Evolutionary conservation across 805 yeast genomes (phyloP), one percentile per base, ranked within the genome.

Genomic region (Wickerhamiella azymoides): DNA sequence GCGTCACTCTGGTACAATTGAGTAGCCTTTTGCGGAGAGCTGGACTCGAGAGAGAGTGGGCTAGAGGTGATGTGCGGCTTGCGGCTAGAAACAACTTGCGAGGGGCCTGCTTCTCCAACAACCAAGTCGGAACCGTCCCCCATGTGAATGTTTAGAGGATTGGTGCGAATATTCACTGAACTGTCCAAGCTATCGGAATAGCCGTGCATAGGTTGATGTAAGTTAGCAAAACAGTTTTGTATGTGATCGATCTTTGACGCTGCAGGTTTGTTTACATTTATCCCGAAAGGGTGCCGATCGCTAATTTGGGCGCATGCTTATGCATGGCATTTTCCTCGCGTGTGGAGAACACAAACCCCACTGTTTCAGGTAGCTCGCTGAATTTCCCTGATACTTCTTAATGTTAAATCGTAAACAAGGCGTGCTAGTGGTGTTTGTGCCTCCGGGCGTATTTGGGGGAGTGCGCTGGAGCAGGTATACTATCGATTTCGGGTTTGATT

Each of bases 121-220:
- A 61, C 54, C 37, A 60, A 44, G 42, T 62, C 65, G 6, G 60
- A 39, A 24, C 65, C 66, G 51, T 62, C 66, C 17, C 19, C 38
- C 32, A 57, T 51, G 28, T 58, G 56, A 19, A 62, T 62, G 37
- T 62, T 62, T 36, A 62, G 48, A 13, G 66, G 66, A 45, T 62
- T 62, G 19, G 49, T 55, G 35, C 61, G 56, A 33, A 62, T 55
- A 47, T 47, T 52, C 41, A 49, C 49, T 13, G 54, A 46, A 43
- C 54, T 52, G 43, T 53, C 58, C 38, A 46, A 48, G 26, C 57
- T 52, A 18, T 45, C 52, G 3, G 58, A 49, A 36, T 54, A 52
- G 26, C 30, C 43, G 50, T 51, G 58, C 60, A 54, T 55, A 30
- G 33, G 27, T 40, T 39, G 33, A 36, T 30, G 33, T 30, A 30